Percentiles rank a stretch among this genome's conserved stretches.
Conservation (phyloP, 1,284 basidiomycete species). For the Melampsora larici-populina region DNA sequence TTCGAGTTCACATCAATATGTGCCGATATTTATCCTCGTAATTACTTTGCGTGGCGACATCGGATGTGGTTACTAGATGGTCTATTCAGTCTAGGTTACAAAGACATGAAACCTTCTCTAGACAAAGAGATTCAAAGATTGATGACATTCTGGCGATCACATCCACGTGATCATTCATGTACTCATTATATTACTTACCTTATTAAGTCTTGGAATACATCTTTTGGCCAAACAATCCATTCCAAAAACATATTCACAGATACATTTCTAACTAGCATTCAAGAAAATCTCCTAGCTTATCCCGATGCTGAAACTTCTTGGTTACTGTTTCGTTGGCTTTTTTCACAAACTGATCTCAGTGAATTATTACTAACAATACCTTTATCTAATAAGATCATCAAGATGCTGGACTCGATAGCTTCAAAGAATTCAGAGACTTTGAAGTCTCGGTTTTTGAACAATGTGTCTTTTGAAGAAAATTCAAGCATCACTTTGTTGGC, state of each 20-base stretch:
- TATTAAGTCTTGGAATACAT: neutral
- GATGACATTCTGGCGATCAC: neutral
- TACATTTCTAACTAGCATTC: neutral
- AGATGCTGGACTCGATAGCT: neutral
- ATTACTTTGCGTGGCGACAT: constrained; percentile 34
- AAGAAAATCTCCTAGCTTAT: neutral
- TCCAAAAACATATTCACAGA: neutral
- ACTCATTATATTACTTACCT: constrained; percentile 26
- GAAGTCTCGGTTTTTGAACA: neutral
- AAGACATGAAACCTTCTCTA: neutral
- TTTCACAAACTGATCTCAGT: neutral
- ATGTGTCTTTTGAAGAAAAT: too few species aligned
- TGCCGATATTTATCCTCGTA: constrained; percentile 21
- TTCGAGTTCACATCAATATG: constrained; percentile 12
- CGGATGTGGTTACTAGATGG: constrained; percentile 20
- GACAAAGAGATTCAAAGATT: neutral
- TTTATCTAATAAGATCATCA: neutral
- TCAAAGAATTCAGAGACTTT: neutral
- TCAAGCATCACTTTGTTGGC: constrained; percentile 1
- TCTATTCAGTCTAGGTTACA: neutral
- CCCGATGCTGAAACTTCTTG: constrained; percentile 14
- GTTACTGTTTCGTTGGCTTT: neutral
- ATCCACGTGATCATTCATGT: constrained; percentile 30
- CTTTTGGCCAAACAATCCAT: neutral
- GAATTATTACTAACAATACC: neutral